Evolutionary conservation across 257 asterid genomes (phyloP).

Genomic region (Petrea volubilis): DNA sequence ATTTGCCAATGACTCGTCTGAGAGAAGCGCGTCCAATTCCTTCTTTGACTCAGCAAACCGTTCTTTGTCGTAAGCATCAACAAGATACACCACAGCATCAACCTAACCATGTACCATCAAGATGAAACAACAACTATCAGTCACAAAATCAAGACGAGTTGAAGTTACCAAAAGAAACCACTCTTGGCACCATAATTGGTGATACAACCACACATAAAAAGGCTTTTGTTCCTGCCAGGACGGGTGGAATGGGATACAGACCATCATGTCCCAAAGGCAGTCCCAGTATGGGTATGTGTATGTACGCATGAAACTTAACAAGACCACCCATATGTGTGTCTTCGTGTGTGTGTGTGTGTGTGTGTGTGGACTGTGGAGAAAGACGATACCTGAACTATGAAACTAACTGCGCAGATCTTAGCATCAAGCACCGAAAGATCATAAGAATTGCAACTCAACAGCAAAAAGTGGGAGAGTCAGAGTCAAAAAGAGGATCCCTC

Average conservation of each 20-base stretch:
- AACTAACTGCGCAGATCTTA: background rate
- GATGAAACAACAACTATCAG: background rate
- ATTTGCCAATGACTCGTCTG: conserved; percentile 36
- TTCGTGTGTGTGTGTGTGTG: too few species aligned
- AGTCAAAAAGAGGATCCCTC: background rate
- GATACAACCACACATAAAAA: background rate
- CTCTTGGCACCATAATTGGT: background rate
- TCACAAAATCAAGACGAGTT: conserved; percentile 1
- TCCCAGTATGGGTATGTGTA: too few species aligned
- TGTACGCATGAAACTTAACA: too few species aligned
- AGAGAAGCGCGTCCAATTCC: conserved; percentile 51
- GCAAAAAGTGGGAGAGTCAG: too few species aligned
- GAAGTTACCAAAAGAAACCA: background rate
- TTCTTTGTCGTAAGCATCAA: conserved; percentile 47
- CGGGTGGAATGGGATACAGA: too few species aligned
- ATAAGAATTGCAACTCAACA: background rate
- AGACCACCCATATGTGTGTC: too few species aligned
- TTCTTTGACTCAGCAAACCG: conserved; percentile 47
- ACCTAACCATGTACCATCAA: conserved; percentile 27
- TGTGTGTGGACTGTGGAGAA: too few species aligned
- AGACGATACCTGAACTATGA: background rate
- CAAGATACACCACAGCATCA: conserved; percentile 49
- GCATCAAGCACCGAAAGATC: too few species aligned
- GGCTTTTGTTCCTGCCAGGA: too few species aligned
- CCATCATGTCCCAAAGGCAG: too few species aligned